Evolutionary conservation across 257 asterid genomes (phyloP).

Genomic region (Penstemon barbatus): DNA sequence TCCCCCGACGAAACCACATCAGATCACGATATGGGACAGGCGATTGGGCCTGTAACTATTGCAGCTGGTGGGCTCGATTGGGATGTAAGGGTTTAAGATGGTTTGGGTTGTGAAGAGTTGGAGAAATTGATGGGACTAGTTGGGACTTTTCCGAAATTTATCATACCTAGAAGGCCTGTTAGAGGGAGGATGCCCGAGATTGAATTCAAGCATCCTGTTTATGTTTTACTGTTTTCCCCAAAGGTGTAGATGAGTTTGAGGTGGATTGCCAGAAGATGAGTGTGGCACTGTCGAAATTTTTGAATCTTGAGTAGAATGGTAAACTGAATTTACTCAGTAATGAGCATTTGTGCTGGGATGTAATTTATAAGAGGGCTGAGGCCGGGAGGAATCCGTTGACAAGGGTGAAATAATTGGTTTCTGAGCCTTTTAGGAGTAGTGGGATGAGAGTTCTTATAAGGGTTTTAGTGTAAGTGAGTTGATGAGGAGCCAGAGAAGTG

Average conservation of each 20-base stretch:
- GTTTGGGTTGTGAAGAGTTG: slow-evolving; percentile 66
- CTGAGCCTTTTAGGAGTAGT: slow-evolving; percentile 49
- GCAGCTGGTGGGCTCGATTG: slow-evolving; percentile 95
- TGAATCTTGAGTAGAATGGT: slow-evolving; percentile 71
- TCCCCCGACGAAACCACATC: no score
- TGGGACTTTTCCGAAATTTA: slow-evolving; percentile 40
- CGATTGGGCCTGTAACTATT: slow-evolving; percentile 77
- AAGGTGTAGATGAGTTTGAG: slow-evolving; percentile 41
- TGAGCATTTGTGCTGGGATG: slow-evolving; percentile 89
- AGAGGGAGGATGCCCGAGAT: slow-evolving; percentile 79
- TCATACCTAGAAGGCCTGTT: slow-evolving; percentile 59
- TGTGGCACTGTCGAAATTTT: slow-evolving; percentile 35
- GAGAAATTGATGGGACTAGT: slow-evolving; percentile 68
- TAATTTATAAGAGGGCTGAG: slow-evolving; percentile 77
- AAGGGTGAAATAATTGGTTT: slow-evolving; percentile 28
- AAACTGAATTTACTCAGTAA: slow-evolving; percentile 77
- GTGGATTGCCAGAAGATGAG: slow-evolving; percentile 64
- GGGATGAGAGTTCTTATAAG: slow-evolving; percentile 51
- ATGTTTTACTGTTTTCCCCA: slow-evolving; percentile 73
- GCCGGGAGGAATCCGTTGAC: slow-evolving; percentile 60
- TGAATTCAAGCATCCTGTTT: slow-evolving; percentile 94
- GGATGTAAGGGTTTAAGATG: slow-evolving; percentile 83
- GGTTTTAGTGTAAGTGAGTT: slow-evolving; percentile 60
- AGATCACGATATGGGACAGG: slow-evolving; percentile 98
- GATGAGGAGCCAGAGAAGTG: slow-evolving; percentile 85